Base-by-base conservation (phyloP, 805 yeast genomes). In the Lipomyces spencermartinsiae region DNA sequence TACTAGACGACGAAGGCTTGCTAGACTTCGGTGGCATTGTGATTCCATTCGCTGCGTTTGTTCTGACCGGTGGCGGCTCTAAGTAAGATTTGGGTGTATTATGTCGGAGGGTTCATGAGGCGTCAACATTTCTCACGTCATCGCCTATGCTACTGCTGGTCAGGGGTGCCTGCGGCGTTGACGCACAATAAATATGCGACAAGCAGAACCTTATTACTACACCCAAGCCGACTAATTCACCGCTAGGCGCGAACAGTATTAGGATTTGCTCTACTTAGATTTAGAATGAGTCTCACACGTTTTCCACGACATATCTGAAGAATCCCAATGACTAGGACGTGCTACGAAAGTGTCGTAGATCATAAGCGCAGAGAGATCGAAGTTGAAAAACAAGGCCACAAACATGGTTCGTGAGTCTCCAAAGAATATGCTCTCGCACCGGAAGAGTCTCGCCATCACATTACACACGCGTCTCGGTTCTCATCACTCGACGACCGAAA, bases 351-450 rank as follows among this genome's bases (percentile, higher is more conserved):
- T 12, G 12, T 37, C 43, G 4, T 12, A 37, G 43, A 12, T 10
- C 16, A 37, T 4, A 4, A 12, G 43, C n/a, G 22, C 49, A 4
- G 9, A 43, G 19, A 43, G 7, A 57, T 33, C 8, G 14, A 31
- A 29, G 8, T 25, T 25, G 59, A 16, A 33, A 57, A 7, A 16
- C 7, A 57, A 16, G n/a, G 59, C 19, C 59, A 57, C 59, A 57
- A 57, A 57, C 59, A 57, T 57, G 59, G 37, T 57, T 57, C 59
- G 49, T 57, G 59, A 1, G 2, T 19, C n/a, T 57, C 34, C 59
- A 25, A 57, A 57, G 34, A 29, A 57, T 57, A 25, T 14, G 16
- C 19, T 16, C 31, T 16, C 9, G 16, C 29, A 3, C 29, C 14
- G 43, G 43, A 37, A 37, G 43, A 12, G 5, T 37, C 43, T 12